A percentile compares a stretch with the other conserved stretches of the same genome.
Evolutionary conservation across 371 early-diverging fungal species (phyloP).

Genomic region (Gilbertella persicaria): DNA sequence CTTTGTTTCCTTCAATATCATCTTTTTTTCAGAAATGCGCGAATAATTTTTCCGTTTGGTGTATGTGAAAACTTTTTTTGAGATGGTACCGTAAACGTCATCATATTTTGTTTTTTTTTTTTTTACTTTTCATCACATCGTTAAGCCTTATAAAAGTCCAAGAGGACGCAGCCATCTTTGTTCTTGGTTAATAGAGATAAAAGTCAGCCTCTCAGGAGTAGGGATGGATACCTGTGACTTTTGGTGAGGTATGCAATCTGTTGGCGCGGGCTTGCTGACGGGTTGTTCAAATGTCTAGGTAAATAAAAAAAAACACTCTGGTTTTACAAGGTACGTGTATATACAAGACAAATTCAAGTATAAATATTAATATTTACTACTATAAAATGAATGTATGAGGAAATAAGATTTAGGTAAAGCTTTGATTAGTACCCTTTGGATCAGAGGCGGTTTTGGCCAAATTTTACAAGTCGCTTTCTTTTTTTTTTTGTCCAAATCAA

Average conservation of each 20-base stretch:
- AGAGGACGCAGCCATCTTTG: slow-evolving; percentile 17
- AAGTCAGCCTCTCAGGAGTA: slow-evolving; percentile 19
- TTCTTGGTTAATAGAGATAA: slow-evolving; percentile 20
- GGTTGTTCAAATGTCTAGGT: slow-evolving; percentile 23
- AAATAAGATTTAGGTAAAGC: slow-evolving; percentile 17
- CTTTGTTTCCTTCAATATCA: too few relatives aligned
- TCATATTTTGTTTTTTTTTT: too few relatives aligned
- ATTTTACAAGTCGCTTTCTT: too few relatives aligned
- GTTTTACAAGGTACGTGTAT: slow-evolving; percentile 19
- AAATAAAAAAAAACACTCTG: slow-evolving; percentile 13
- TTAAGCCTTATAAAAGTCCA: slow-evolving; percentile 22
- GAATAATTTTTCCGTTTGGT: too few relatives aligned
- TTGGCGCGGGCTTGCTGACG: slow-evolving; percentile 19
- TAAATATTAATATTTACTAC: slow-evolving; percentile 15
- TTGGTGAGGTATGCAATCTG: slow-evolving; percentile 23
- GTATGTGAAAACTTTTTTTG: slow-evolving; percentile 1
- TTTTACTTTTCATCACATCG: slow-evolving; percentile 16
- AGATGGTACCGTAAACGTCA: too few relatives aligned
- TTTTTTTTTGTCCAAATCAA: too few relatives aligned
- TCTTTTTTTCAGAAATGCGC: too few relatives aligned
- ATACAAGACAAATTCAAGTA: slow-evolving; percentile 16
- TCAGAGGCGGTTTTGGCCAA: too few relatives aligned
- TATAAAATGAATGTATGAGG: slow-evolving; percentile 17
- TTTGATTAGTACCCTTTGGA: too few relatives aligned
- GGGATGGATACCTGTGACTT: slow-evolving; percentile 16